These are phyloP conservation scores for Fusarium staphyleae DNA, from an alignment of 2,329 filamentous ascomycete species.

Conservation along the genomic window DNA sequence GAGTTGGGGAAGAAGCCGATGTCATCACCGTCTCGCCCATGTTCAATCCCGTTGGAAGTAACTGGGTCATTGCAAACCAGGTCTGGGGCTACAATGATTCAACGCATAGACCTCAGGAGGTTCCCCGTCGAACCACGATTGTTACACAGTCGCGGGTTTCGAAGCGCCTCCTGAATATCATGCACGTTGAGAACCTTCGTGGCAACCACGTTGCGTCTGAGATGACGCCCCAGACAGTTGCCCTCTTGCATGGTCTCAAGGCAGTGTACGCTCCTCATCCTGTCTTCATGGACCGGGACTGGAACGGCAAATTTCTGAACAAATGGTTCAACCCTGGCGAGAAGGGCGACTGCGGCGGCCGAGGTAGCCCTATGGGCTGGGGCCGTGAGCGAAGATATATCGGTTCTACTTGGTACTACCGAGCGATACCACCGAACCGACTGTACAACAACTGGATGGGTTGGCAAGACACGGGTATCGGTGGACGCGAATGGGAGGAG, in stretches of 20 bases:
- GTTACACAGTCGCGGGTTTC: constrained; percentile 79
- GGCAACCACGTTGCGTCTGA: constrained; percentile 81
- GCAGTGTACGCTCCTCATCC: constrained; percentile 80
- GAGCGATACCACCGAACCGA: constrained; percentile 62
- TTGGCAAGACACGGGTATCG: constrained; percentile 61
- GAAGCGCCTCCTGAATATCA: constrained; percentile 73
- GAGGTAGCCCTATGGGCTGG: constrained; percentile 66
- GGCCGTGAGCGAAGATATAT: constrained; percentile 64
- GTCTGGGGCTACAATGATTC: constrained; percentile 70
- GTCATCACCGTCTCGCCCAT: constrained; percentile 79
- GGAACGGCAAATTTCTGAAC: constrained; percentile 62
- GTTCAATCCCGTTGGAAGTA: constrained; percentile 75
- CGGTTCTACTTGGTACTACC: constrained; percentile 68
- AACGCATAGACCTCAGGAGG: constrained; percentile 57
- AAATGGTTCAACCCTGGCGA: constrained; percentile 68
- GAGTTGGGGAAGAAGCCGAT: constrained; percentile 77
- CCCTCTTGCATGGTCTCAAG: constrained; percentile 80
- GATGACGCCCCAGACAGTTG: constrained; percentile 78
- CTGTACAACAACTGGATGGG: constrained; percentile 71
- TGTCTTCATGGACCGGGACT: constrained; percentile 79
- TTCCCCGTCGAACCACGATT: constrained; percentile 78
- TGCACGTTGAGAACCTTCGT: constrained; percentile 78
- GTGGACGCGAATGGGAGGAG: constrained; percentile 63
- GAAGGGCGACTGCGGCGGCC: constrained; percentile 60
- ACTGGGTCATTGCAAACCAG: constrained; percentile 74